These are phyloP conservation scores for Sporothrix euskadiensis DNA, from an alignment of 2,329 filamentous ascomycete species.

Conservation along the genomic window DNA sequence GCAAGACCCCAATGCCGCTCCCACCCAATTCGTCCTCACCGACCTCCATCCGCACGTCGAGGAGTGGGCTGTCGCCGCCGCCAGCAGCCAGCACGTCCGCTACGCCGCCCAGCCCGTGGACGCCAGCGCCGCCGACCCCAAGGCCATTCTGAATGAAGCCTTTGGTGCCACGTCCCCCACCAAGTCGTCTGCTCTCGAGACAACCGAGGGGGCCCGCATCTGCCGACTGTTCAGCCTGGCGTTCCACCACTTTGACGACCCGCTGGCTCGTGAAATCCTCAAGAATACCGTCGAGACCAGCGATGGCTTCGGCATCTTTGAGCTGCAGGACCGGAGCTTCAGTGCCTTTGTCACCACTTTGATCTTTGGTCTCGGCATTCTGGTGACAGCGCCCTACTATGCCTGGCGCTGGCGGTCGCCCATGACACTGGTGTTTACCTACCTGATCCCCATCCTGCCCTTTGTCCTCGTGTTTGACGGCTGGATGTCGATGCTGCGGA, in stretches of 20 bases:
- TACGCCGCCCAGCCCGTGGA: constrained; percentile 65
- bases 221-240: constrained; percentile 72
- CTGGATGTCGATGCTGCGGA: constrained; percentile 65
- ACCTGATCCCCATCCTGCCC: constrained; percentile 65
- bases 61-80: constrained; percentile 58
- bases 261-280: constrained; percentile 60
- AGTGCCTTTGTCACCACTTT: constrained; percentile 55
- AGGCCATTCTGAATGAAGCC: constrained; percentile 43
- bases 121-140: constrained; percentile 59
- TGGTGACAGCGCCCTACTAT: constrained; percentile 55
- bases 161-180: constrained; percentile 1
- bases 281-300: constrained; percentile 64
- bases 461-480: constrained; percentile 70
- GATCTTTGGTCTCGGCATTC: constrained; percentile 53
- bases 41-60: constrained; percentile 65
- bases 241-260: constrained; percentile 76
- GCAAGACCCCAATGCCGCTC: background rate
- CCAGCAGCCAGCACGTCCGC: constrained; percentile 55
- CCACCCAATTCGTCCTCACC: constrained; percentile 60
- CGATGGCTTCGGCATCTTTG: constrained; percentile 70
- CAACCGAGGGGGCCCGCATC: constrained; percentile 37
- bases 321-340: constrained; percentile 67
- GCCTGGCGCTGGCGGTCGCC: constrained; percentile 55
- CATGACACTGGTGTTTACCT: constrained; percentile 64
- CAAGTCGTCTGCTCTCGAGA: background rate